Evolutionary conservation across 805 yeast genomes (phyloP).

Genomic region (Scheffersomyces ergatensis): DNA sequence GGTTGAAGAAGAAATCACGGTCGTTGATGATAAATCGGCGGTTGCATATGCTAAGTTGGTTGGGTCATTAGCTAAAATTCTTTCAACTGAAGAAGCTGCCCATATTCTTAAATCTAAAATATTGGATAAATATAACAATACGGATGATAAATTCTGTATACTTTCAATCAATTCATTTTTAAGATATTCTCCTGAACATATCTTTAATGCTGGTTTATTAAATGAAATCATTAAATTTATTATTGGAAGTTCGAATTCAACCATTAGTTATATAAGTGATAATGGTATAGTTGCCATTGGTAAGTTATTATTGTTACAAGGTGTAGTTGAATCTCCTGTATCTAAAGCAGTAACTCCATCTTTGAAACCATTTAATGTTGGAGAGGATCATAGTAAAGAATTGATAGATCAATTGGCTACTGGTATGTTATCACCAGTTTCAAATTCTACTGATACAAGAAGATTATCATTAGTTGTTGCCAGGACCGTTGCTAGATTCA

Average conservation of each 20-base stretch:
- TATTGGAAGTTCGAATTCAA: constrained; percentile 39
- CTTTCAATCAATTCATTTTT: constrained; percentile 77
- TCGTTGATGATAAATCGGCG: constrained; percentile 56
- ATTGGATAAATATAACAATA: constrained; percentile 41
- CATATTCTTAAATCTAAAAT: constrained; percentile 60
- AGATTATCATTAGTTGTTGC: constrained; percentile 73
- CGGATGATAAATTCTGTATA: constrained; percentile 57
- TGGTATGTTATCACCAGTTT: constrained; percentile 49
- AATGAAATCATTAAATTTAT: constrained; percentile 51
- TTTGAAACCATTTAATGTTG: constrained; percentile 31
- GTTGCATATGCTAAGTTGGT: constrained; percentile 76
- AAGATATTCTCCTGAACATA: constrained; percentile 68
- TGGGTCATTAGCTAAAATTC: constrained; percentile 71
- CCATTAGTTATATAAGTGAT: constrained; percentile 59
- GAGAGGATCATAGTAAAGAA: constrained; percentile 36
- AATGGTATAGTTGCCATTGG: constrained; percentile 80
- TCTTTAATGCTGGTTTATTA: constrained; percentile 51
- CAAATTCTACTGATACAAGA: constrained; percentile 72
- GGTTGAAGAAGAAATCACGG: constrained; percentile 66
- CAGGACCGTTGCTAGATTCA: constrained; percentile 69
- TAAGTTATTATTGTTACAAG: constrained; percentile 61
- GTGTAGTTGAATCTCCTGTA: constrained; percentile 30
- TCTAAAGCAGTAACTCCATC: constrained; percentile 9
- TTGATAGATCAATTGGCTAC: constrained; percentile 53
- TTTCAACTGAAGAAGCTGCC: constrained; percentile 62